phyloP scores from a whole-genome alignment of 129 eudicot genomes.

The Escallonia rubra region DNA sequence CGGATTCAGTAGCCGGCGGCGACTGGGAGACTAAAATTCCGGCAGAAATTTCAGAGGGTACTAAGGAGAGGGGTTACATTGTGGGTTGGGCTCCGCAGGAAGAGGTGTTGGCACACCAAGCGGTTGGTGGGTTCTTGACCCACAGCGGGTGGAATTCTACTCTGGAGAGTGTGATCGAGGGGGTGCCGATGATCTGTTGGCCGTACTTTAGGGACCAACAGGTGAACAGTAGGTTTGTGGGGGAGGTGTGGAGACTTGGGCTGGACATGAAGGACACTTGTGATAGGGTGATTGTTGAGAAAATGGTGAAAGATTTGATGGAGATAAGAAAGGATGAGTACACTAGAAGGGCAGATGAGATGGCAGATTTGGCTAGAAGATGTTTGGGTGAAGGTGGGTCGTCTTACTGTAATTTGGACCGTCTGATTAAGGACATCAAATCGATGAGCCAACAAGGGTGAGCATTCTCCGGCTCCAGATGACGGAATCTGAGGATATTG shows the following conservation, averaged over 20 bases:
- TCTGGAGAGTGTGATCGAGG: slow-evolving; percentile 57
- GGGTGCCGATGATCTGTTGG: slow-evolving; percentile 39
- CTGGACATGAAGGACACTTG: slow-evolving; percentile 19
- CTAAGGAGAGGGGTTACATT: slow-evolving; percentile 35
- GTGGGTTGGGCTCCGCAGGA: slow-evolving; percentile 62
- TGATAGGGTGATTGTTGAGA: slow-evolving; percentile 15
- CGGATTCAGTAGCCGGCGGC: slow-evolving; percentile 29
- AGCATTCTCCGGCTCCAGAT: too few relatives aligned
- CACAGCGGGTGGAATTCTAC: slow-evolving; percentile 68
- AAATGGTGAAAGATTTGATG: slow-evolving; percentile 19
- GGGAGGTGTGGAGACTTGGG: slow-evolving; percentile 41
- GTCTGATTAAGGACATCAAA: slow-evolving; percentile 29
- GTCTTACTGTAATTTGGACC: slow-evolving; percentile 20
- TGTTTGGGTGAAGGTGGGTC: slow-evolving; percentile 32
- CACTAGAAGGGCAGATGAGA: slow-evolving; percentile 11
- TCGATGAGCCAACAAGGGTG: slow-evolving; percentile 3
- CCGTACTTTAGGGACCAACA: slow-evolving; percentile 36
- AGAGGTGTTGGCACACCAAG: slow-evolving; percentile 47
- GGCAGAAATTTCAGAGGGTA: slow-evolving; percentile 17
- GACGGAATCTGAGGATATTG: too few relatives aligned
- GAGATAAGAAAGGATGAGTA: slow-evolving; percentile 16
- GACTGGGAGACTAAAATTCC: slow-evolving; percentile 31
- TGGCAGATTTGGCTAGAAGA: slow-evolving; percentile 13
- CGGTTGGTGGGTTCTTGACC: slow-evolving; percentile 49
- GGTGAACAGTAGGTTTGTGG: slow-evolving; percentile 27